Base-by-base conservation (phyloP, 1,284 basidiomycete genomes). In the Moniliophthora roreri region DNA sequence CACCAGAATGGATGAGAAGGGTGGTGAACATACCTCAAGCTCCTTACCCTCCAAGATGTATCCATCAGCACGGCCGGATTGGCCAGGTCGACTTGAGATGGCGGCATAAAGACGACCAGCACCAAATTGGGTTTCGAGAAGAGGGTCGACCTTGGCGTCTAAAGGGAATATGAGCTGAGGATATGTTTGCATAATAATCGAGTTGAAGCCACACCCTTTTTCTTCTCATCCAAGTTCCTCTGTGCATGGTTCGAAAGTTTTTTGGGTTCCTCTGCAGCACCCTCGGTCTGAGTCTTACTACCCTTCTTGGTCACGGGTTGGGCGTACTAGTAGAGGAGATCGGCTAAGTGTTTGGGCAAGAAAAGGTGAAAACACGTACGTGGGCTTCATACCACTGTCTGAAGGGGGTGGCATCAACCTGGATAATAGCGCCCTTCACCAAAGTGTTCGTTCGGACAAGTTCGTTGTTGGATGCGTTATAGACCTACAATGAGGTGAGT, bases 391-490 rank as follows among this genome's bases (percentile, higher is more conserved):
- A 98, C 94, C 94, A 98, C 77, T 96, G 94, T 64, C 94, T 86
- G 91, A 97, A 98, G 62, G 95, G 95, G 46, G 94, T 87, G 60
- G 95, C 95, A 79, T 98, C 95, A 67, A 98, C 73, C 74, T 97
- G 94, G 74, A 98, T 92, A 75, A 98, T 90, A 62, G 90, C 90
- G 60, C 86, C 81, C 82, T 95, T 97, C 70, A 98, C 95, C 56
- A 98, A 87, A 57, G 95, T 98, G 81, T 98, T 97, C 65, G 95
- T 98, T 69, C 95, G 92, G 70, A 98, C 95, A 68, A 98, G 85
- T 78, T 98, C 95, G 78, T 98, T 98, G 87, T 98, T 98, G 60
- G 95, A 95, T 47, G 95, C 85, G 74, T 98, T 98, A 85, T 98
- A 98, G 50, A 93, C 90, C 93, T 95, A 50, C 28, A 8, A n/a